Evolutionary conservation across 768 basidiomycete species (phyloP), one percentile per base, ranked within the genome.

Genomic region (Cyclocybe aegerita): DNA sequence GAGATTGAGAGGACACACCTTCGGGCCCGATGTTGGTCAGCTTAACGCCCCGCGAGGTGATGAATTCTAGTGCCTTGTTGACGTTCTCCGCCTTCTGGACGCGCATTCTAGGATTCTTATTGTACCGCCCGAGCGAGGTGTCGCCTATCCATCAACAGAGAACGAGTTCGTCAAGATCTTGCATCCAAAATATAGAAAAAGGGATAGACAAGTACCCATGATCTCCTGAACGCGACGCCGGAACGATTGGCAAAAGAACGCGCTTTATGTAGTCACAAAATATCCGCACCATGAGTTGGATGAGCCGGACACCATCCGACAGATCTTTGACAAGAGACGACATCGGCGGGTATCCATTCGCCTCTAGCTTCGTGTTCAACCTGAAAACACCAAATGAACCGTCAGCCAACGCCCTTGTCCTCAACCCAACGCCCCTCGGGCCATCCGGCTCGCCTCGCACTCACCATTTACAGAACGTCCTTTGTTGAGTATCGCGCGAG

Each of bases 1-100:
- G 12, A 14, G 9, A 16, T 15, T 17, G 10, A 40, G n/a, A 17
- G 33, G 31, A 33, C 66, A 40, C 57, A 86, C 93, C 93, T 81
- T 98, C 96, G 8, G 95, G 92, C 11, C 94, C 96, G 54, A 99
- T 98, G 69, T 98, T 98, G 32, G 95, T 98, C 55, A 99, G 75
- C 64, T 96, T 95, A 48, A 98, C 92, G 9, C 94, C 93, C 60
- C 94, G 75, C 11, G 90, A 91, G 31, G 86, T 88, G 68, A 99
- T 98, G 69, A 97, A 98, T 58, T 96, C 90, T 40, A 99, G 71
- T 0, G 97, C 97, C 68, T 93, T 93, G 70, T 92, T 95, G 43
- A 96, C 95, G 69, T 99, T 99, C 78, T 99, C 97, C 2, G 93
- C 94, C 63, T 95, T 97, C 69, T 99, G 97, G 1, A 98, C 86